Evolutionary conservation across 257 asterid genomes (phyloP), one percentile per base, ranked within the genome.

Genomic region (Solanum bulbocastanum): DNA sequence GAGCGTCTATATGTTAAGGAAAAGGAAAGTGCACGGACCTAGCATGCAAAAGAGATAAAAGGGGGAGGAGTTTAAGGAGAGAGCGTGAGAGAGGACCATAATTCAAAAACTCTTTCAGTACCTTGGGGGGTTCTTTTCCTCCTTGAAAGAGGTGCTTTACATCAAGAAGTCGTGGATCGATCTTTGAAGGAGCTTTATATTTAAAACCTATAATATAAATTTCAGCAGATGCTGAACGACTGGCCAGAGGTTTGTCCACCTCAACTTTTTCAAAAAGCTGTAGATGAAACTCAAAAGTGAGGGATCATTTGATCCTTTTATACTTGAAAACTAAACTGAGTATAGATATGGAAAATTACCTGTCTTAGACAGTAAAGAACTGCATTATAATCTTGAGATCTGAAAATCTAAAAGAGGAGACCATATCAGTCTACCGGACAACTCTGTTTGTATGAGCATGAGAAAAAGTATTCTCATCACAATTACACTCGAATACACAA

Each of bases 241-340:
- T 96, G 33, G 99, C 99, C 83, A 88, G 90, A 33, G 99, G 99
- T 86, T 97, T 97, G 86, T 97, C 98, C 87, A 97, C 99, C 87
- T 97, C 99, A 88, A 97, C 99, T 92, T 94, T 96, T 89, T 95
- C 99, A 94, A 97, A 97, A 32, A 97, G 94, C 99, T 97, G 93
- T 89, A 85, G 23, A 86, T 58, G 56, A 90, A 49, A 74, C 85
- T 46, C 85, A 39, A 87, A 72, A 52, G 72, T 90, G 87, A 89
- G 83, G 88, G 15, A 87, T 56, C 9, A 44, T 27, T 35, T 33
- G 13, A 52, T 79, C 65, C 73, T 42, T 37, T 16, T 16, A 42
- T 37, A n/a, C 22, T 20, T 42, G 13, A 86, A 65, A 65, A 72
- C 15, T 65, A 69, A 88, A 10, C 27, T n/a, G 32, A 10, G 68